Evolutionary conservation across 495 filamentous ascomycete genomes (phyloP).

Genomic region (Aspergillus haitiensis): DNA sequence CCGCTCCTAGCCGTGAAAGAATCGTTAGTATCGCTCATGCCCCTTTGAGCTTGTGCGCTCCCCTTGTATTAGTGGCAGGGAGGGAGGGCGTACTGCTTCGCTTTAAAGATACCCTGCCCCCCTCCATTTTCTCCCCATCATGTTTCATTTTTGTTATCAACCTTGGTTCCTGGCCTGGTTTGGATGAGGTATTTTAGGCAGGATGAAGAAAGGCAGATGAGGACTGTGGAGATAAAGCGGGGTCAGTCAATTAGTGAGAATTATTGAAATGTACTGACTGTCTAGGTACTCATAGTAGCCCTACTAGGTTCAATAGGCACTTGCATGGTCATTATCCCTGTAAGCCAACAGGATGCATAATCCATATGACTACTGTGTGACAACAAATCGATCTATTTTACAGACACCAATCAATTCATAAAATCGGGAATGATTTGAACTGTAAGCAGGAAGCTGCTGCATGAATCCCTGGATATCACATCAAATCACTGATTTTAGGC

Average conservation of each 20-base stretch:
- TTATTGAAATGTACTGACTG: background rate
- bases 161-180: background rate
- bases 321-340: too few relatives aligned
- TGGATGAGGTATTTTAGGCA: background rate
- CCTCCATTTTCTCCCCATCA: conserved; percentile 1
- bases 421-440: too few relatives aligned
- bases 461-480: too few relatives aligned
- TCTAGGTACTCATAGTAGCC: too few relatives aligned
- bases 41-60: conserved; percentile 9
- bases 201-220: conserved; percentile 11
- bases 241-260: background rate
- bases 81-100: conserved; percentile 13
- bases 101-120: conserved; percentile 10
- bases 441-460: too few relatives aligned
- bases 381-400: too few relatives aligned
- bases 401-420: too few relatives aligned
- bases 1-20: conserved; percentile 19
- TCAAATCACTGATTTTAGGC: too few relatives aligned
- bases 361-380: too few relatives aligned
- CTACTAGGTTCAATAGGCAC: too few relatives aligned
- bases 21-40: conserved; percentile 19
- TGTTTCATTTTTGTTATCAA: conserved; percentile 10
- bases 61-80: conserved; percentile 13
- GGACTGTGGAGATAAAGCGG: background rate
- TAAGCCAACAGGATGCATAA: too few relatives aligned